These are phyloP conservation scores for Tricholoma furcatifolium DNA, from an alignment of 768 basidiomycete species.

Conservation along the genomic window DNA sequence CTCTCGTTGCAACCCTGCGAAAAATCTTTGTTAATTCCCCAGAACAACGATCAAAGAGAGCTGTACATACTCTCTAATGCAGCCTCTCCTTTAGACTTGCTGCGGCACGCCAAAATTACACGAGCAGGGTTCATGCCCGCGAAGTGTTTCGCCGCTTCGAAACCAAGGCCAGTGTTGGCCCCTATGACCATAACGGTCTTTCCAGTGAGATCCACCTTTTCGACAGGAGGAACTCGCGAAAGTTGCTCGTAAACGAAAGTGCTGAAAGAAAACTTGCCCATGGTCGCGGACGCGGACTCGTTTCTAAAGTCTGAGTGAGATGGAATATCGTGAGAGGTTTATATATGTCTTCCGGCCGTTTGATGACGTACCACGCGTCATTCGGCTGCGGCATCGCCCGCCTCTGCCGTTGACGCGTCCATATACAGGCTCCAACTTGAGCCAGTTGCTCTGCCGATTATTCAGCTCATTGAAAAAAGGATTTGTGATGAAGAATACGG, in stretches of 20 bases:
- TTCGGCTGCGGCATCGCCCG: too few species aligned
- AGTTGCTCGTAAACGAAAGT: slow-evolving; percentile 20
- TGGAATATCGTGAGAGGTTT: too few species aligned
- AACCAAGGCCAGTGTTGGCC: slow-evolving; percentile 51
- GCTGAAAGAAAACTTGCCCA: slow-evolving; percentile 18
- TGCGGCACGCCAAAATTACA: too few species aligned
- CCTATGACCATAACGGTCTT: slow-evolving; percentile 46
- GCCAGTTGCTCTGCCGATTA: too few species aligned
- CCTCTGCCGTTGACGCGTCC: too few species aligned
- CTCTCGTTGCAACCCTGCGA: slow-evolving; percentile 28
- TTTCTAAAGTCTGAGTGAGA: too few species aligned
- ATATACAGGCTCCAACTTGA: too few species aligned
- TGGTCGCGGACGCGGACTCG: too few species aligned
- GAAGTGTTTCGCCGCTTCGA: slow-evolving; percentile 41
- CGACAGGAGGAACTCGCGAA: slow-evolving; percentile 25
- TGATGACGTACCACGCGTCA: too few species aligned
- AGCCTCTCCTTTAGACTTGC: slow-evolving; percentile 29
- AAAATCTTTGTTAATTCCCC: slow-evolving; percentile 6
- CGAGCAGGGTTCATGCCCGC: slow-evolving; percentile 43
- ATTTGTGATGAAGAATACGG: too few species aligned
- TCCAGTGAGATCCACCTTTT: slow-evolving; percentile 31
- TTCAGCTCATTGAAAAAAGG: too few species aligned
- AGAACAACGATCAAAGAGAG: neutral
- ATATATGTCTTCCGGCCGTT: too few species aligned
- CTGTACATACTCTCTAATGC: slow-evolving; percentile 33